Conservation (phyloP, 805 yeast species). For the Nakazawaea ishiwadae region DNA sequence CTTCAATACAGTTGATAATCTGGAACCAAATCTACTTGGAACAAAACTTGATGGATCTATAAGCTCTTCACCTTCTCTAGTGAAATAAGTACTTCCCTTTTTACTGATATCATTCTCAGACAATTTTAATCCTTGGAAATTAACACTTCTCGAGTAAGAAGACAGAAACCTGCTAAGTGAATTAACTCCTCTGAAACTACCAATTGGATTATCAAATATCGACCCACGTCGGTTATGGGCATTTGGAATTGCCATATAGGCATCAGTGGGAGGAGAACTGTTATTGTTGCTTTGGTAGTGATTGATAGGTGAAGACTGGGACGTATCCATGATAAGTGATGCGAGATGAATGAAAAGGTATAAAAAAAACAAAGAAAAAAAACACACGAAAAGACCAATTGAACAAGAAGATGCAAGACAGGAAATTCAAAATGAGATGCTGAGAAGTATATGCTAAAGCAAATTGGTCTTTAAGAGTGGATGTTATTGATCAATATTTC, state of each 20-base stretch:
- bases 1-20: conserved; percentile 51
- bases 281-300: neutral
- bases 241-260: conserved; percentile 11
- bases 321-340: neutral
- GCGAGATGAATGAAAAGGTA: too few relatives aligned
- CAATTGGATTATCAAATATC: conserved; percentile 32
- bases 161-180: conserved; percentile 77
- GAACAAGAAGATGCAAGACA: too few relatives aligned
- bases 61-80: conserved; percentile 53
- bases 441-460: too few relatives aligned
- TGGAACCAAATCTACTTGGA: conserved; percentile 60
- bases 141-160: conserved; percentile 75
- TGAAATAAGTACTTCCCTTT: conserved; percentile 62
- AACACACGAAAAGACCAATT: too few relatives aligned
- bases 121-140: conserved; percentile 38
- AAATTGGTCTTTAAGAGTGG: too few relatives aligned
- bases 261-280: conserved; percentile 10
- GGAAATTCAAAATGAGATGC: too few relatives aligned
- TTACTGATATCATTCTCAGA: conserved; percentile 50
- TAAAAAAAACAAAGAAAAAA: too few relatives aligned
- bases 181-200: conserved; percentile 61
- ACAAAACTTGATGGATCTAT: conserved; percentile 66
- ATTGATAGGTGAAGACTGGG: neutral
- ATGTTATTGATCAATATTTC: too few relatives aligned
- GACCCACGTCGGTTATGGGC: conserved; percentile 8